Conservation (phyloP, 129 eudicot species). For the Smallanthus sonchifolius region DNA sequence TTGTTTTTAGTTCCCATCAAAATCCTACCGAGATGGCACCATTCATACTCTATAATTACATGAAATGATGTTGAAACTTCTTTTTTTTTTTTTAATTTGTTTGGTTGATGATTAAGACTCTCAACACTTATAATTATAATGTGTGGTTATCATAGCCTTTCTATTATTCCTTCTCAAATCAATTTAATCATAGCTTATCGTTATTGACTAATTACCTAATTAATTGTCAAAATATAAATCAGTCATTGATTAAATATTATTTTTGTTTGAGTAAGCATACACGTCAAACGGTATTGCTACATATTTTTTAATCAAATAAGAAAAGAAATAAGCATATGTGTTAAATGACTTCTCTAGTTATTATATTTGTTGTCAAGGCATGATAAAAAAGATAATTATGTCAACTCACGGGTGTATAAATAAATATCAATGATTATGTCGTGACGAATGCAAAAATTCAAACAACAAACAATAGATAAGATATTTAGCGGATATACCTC, state of each 20-base stretch:
- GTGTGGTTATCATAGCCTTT: not conserved
- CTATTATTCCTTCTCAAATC: not conserved
- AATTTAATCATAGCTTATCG: not conserved
- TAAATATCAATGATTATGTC: slow-evolving; percentile 10
- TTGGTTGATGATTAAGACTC: slow-evolving; percentile 26
- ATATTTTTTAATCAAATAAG: not conserved
- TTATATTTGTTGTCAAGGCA: not conserved
- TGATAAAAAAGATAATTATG: slow-evolving; percentile 14
- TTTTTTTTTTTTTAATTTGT: slow-evolving; percentile 5
- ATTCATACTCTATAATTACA: slow-evolving; percentile 14
- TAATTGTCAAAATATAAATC: not conserved
- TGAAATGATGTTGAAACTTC: slow-evolving; percentile 18
- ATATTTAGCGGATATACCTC: slow-evolving; percentile 17
- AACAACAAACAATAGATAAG: slow-evolving; percentile 1
- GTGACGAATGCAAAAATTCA: slow-evolving; percentile 17
- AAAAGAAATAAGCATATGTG: slow-evolving; percentile 9
- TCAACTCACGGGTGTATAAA: slow-evolving; percentile 4
- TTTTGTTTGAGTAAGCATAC: slow-evolving; percentile 22
- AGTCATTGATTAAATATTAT: not conserved
- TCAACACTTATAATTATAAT: not conserved
- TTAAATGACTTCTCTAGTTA: not conserved
- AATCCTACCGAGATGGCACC: slow-evolving; percentile 26
- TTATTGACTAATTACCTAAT: not conserved
- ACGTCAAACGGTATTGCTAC: slow-evolving; percentile 2
- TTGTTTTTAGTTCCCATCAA: slow-evolving; percentile 22